phyloP scores from a whole-genome alignment of 805 yeast species.

The Kazachstania psychrophila region DNA sequence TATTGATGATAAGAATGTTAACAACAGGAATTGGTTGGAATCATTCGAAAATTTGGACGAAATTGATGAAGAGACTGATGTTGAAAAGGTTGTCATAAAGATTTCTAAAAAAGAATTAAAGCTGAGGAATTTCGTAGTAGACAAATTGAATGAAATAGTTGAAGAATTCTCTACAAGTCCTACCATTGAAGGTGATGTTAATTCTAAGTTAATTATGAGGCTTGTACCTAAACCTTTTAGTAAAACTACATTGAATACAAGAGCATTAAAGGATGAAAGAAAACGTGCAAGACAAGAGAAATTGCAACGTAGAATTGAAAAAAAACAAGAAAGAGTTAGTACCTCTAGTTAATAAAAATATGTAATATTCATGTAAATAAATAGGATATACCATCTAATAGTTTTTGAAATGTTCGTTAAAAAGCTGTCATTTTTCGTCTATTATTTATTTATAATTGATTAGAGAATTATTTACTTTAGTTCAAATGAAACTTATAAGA shows the following conservation, averaged over 20 bases:
- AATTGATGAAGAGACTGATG: conserved; percentile 5
- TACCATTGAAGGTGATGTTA: conserved; percentile 25
- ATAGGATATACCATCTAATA: not conserved
- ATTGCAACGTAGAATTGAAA: conserved; percentile 18
- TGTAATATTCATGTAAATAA: conserved; percentile 1
- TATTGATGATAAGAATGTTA: conserved; percentile 32
- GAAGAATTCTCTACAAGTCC: conserved; percentile 20
- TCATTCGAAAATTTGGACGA: conserved; percentile 14
- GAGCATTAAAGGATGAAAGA: conserved; percentile 26
- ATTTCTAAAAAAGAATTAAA: conserved; percentile 28
- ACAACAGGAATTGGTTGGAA: conserved; percentile 21
- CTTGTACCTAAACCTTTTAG: conserved; percentile 17
- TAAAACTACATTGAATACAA: conserved; percentile 22
- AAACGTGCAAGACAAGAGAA: conserved; percentile 32
- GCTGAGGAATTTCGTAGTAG: conserved; percentile 29
- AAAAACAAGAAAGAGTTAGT: conserved; percentile 10
- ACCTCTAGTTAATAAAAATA: not conserved
- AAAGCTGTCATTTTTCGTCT: too few relatives aligned
- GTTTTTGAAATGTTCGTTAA: too few relatives aligned
- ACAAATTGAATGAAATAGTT: conserved; percentile 22
- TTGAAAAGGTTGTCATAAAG: not conserved
- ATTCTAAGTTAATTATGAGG: conserved; percentile 25
- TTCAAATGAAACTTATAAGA: too few relatives aligned
- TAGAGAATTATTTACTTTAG: too few relatives aligned
- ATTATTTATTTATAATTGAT: too few relatives aligned